Conservation (phyloP, 2,329 filamentous ascomycete genomes). For the Chaetomium globosum region DNA sequence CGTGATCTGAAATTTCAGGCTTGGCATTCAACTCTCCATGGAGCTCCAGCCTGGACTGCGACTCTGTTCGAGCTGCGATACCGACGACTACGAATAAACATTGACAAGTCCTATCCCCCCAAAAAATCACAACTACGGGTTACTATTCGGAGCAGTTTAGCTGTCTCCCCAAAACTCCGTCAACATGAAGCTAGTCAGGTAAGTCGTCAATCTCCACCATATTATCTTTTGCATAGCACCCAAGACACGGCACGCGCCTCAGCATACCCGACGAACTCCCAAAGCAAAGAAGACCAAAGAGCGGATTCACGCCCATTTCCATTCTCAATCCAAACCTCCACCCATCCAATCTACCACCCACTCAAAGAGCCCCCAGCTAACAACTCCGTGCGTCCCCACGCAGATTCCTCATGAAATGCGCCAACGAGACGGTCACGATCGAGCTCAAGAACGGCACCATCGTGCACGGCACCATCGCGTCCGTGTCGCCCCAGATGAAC, state of each 20-base stretch:
- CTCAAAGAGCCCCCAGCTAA: constrained; percentile 38
- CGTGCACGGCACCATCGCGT: constrained; percentile 93
- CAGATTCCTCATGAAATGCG: constrained; percentile 99
- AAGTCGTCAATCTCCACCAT: constrained; percentile 46
- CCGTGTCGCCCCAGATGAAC: constrained; percentile 98
- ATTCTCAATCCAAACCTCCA: background rate
- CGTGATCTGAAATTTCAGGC: constrained; percentile 26
- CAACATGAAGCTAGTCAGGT: constrained; percentile 98
- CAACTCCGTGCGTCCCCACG: background rate
- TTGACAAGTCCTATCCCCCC: background rate
- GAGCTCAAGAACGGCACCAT: constrained; percentile 99
- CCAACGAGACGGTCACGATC: constrained; percentile 97
- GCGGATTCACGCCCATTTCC: background rate
- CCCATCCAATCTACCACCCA: background rate
- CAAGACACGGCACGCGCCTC: background rate
- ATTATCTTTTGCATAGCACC: constrained; percentile 33
- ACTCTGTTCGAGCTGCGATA: constrained; percentile 5
- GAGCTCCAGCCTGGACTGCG: constrained; percentile 16
- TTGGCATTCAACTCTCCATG: constrained; percentile 2
- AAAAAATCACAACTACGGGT: constrained; percentile 1
- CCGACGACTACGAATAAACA: constrained; percentile 6
- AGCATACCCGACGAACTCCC: background rate
- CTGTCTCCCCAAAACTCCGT: constrained; percentile 35
- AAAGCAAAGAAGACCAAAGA: constrained; percentile 15
- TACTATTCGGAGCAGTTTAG: constrained; percentile 18